These are phyloP conservation scores for Juglanconis sp. DNA, from an alignment of 2,329 filamentous ascomycete species.

Conservation along the genomic window DNA sequence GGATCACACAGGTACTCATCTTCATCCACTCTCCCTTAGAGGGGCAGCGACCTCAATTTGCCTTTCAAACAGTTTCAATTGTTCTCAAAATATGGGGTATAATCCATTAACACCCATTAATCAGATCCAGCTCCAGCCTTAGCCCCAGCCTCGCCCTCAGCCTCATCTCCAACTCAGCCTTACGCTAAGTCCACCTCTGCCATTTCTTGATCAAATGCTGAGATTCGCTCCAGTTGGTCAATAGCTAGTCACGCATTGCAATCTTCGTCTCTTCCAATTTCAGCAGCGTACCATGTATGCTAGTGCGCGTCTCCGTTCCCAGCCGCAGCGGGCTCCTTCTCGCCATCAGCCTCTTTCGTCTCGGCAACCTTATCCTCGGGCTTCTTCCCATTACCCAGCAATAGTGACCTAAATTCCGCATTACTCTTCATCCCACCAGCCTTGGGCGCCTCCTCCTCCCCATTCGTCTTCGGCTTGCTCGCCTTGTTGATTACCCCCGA, in stretches of 20 bases:
- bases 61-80: background rate
- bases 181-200: background rate
- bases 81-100: background rate
- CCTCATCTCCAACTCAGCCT: background rate
- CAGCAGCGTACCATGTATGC: background rate
- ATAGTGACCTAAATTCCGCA: conserved; percentile 56
- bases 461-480: conserved; percentile 20
- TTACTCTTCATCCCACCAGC: conserved; percentile 46
- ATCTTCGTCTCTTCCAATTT: background rate
- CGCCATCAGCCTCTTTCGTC: background rate
- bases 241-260: background rate
- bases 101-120: background rate
- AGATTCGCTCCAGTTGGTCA: background rate
- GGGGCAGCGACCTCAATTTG: too few relatives aligned
- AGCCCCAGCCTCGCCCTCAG: background rate
- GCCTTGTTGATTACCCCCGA: conserved; percentile 22
- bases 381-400: conserved; percentile 30
- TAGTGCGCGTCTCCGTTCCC: conserved; percentile 3
- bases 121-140: background rate
- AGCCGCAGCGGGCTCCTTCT: background rate
- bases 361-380: conserved; percentile 7
- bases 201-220: too few relatives aligned
- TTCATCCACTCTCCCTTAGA: too few relatives aligned
- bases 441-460: conserved; percentile 9
- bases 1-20: too few relatives aligned